A percentile compares a stretch with the other conserved stretches of the same genome.
Evolutionary conservation across 1,139 yeast species (phyloP).

Genomic region (Candida albicans): DNA sequence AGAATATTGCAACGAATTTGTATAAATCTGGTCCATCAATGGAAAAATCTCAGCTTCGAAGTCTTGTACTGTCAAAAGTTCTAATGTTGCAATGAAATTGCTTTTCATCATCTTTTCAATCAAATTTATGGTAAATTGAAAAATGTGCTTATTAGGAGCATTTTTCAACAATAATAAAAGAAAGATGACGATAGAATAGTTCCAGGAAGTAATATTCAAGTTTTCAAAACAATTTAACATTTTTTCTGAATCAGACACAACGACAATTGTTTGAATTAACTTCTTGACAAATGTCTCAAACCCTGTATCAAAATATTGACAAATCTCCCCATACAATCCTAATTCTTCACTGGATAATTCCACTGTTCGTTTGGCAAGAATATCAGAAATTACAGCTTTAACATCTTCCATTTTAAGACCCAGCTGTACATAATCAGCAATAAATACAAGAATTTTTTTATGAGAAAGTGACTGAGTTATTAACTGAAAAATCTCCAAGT

Average conservation of each 20-base stretch:
- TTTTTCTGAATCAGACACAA: constrained; percentile 26
- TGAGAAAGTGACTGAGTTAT: constrained; percentile 25
- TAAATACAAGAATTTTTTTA: constrained; percentile 21
- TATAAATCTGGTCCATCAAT: constrained; percentile 7
- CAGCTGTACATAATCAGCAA: constrained; percentile 19
- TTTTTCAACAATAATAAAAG: constrained; percentile 33
- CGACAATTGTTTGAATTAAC: constrained; percentile 36
- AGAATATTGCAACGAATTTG: not conserved
- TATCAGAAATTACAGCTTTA: constrained; percentile 18
- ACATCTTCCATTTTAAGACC: constrained; percentile 13
- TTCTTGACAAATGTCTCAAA: constrained; percentile 32
- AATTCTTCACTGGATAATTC: constrained; percentile 23
- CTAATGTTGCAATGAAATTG: constrained; percentile 7
- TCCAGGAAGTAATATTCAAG: constrained; percentile 31
- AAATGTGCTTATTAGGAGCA: constrained; percentile 35
- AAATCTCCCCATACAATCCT: constrained; percentile 25
- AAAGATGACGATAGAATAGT: constrained; percentile 29
- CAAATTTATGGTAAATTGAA: constrained; percentile 17
- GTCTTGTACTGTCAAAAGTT: constrained; percentile 11
- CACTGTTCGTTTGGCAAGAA: constrained; percentile 19
- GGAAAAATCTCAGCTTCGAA: constrained; percentile 10
- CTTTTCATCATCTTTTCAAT: constrained; percentile 3
- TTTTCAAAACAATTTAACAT: constrained; percentile 22
- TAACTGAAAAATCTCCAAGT: constrained; percentile 22
- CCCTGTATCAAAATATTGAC: constrained; percentile 21